Conservation (phyloP, 2,329 filamentous ascomycete genomes). For the Ceratocystiopsis brevicomis region DNA sequence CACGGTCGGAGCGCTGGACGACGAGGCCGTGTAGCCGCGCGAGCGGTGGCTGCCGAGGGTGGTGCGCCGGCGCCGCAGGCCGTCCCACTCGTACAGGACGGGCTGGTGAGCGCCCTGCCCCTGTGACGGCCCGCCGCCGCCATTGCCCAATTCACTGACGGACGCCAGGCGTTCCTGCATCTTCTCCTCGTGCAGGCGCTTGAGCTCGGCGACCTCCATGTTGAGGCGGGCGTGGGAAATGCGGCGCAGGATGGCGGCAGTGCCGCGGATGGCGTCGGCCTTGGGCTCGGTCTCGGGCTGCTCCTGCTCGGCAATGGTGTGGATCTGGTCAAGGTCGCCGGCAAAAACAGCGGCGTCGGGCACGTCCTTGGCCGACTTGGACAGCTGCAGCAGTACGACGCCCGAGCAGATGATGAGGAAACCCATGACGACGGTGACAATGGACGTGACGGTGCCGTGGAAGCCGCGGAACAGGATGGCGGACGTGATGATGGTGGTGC, state of each 20-base stretch:
- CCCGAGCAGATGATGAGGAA: conserved; percentile 89
- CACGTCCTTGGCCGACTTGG: conserved; percentile 93
- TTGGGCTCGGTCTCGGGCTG: conserved; percentile 94
- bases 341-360: conserved; percentile 83
- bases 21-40: conserved; percentile 9
- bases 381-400: conserved; percentile 84
- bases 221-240: conserved; percentile 58
- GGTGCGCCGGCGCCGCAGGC: conserved; percentile 54
- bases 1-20: background rate
- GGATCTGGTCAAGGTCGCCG: conserved; percentile 84
- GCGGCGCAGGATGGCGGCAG: conserved; percentile 70
- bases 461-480: conserved; percentile 86
- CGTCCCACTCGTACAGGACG: conserved; percentile 67
- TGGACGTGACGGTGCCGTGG: conserved; percentile 63
- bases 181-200: conserved; percentile 62
- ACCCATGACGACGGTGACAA: conserved; percentile 77
- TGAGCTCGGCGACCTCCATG: conserved; percentile 63
- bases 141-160: conserved; percentile 52
- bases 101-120: conserved; percentile 10
- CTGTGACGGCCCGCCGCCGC: conserved; percentile 6
- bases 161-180: conserved; percentile 50
- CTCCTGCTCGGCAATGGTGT: conserved; percentile 85
- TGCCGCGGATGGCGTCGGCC: conserved; percentile 83
- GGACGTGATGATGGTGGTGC: conserved; percentile 83
- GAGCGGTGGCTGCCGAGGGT: conserved; percentile 21